Evolutionary conservation across 1,284 basidiomycete genomes (phyloP).

Genomic region (Hypsizygus ulmarius): DNA sequence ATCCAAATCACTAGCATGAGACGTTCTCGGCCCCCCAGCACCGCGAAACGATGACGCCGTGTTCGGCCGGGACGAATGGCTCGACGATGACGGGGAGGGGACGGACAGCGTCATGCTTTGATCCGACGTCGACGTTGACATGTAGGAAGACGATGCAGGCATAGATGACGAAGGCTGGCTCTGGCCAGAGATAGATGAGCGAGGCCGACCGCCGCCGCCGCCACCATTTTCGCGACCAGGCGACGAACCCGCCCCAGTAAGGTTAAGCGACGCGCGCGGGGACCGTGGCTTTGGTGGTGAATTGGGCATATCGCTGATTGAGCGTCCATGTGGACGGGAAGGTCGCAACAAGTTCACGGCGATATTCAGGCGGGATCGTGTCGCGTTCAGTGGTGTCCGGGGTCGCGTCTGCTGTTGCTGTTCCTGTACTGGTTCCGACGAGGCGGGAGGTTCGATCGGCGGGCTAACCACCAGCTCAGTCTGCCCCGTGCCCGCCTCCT

Average conservation of each 20-base stretch:
- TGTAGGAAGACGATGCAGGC: neutral
- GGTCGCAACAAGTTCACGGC: slow-evolving; percentile 34
- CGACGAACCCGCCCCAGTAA: slow-evolving; percentile 16
- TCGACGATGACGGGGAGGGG: slow-evolving; percentile 15
- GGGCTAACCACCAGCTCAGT: slow-evolving; percentile 9
- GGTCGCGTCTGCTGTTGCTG: slow-evolving; percentile 7
- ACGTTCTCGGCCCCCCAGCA: neutral
- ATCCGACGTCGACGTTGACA: slow-evolving; percentile 1
- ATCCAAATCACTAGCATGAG: slow-evolving; percentile 17
- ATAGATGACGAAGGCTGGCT: too few relatives aligned
- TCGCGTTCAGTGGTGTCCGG: slow-evolving; percentile 9
- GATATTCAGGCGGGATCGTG: slow-evolving; percentile 21
- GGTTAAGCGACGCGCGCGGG: slow-evolving; percentile 37
- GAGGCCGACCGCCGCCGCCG: neutral
- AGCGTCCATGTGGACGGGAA: slow-evolving; percentile 29
- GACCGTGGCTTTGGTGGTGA: slow-evolving; percentile 20
- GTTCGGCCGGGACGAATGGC: slow-evolving; percentile 5
- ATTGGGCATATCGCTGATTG: slow-evolving; percentile 36
- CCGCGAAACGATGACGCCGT: neutral
- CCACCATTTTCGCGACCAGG: neutral
- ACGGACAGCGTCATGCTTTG: slow-evolving; percentile 9
- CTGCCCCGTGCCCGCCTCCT: slow-evolving; percentile 13
- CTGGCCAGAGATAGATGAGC: slow-evolving; percentile 3
- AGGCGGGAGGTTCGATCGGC: slow-evolving; percentile 11
- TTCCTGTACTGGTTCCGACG: slow-evolving; percentile 13